These are phyloP conservation scores for Gnomoniopsis sp. DNA, from an alignment of 2,329 filamentous ascomycete genomes.

Conservation along the genomic window DNA sequence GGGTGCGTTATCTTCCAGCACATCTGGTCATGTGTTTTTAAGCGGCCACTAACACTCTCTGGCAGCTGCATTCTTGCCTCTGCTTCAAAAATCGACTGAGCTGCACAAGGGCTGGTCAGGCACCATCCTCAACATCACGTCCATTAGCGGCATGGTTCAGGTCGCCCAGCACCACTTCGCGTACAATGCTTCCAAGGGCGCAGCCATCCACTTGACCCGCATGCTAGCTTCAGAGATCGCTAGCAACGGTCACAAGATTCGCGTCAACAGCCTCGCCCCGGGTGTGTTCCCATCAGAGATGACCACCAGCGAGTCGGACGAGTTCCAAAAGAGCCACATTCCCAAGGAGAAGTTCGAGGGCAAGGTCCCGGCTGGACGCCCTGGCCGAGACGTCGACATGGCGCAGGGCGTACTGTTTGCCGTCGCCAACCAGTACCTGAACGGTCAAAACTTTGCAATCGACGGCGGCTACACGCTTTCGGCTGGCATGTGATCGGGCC, in stretches of 20 bases:
- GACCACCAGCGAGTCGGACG: conserved; percentile 51
- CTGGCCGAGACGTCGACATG: conserved; percentile 58
- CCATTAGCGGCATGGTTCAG: conserved; percentile 62
- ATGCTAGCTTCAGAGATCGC: conserved; percentile 62
- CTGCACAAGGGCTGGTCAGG: conserved; percentile 45
- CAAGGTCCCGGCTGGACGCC: conserved; percentile 45
- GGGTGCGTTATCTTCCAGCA: conserved; percentile 1
- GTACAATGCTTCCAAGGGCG: conserved; percentile 63
- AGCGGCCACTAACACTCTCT: neutral
- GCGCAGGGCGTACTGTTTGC: conserved; percentile 52
- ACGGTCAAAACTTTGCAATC: conserved; percentile 39
- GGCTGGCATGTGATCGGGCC: conserved; percentile 24
- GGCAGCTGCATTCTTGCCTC: conserved; percentile 56
- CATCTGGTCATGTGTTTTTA: neutral
- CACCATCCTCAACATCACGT: conserved; percentile 66
- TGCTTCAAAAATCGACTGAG: conserved; percentile 52
- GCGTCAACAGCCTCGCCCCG: conserved; percentile 71
- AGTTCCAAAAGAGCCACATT: conserved; percentile 55
- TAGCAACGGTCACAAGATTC: conserved; percentile 56
- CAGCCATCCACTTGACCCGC: conserved; percentile 60
- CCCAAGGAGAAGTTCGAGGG: conserved; percentile 53
- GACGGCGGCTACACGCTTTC: conserved; percentile 51
- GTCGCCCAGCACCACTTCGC: conserved; percentile 62
- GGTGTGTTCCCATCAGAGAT: conserved; percentile 71
- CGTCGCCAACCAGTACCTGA: conserved; percentile 39